These are phyloP conservation scores for Omphalea diandra DNA, from an alignment of 441 rosid genomes.

Conservation along the genomic window DNA sequence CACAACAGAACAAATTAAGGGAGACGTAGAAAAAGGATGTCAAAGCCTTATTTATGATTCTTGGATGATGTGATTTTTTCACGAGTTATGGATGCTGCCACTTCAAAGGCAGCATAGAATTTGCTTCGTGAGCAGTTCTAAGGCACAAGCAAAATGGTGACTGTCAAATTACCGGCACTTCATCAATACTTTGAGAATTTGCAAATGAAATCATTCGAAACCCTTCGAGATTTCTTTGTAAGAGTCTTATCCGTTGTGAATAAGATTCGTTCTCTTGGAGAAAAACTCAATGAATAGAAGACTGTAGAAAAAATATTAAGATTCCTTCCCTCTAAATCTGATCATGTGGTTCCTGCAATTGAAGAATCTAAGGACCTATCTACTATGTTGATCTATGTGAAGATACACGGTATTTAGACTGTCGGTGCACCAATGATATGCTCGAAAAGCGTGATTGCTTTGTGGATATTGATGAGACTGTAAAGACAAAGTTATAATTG, in stretches of 20 bases:
- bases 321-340: not conserved
- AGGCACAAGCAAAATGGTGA: not conserved
- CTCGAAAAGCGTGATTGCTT: too few relatives aligned
- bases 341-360: not conserved
- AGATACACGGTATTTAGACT: too few relatives aligned
- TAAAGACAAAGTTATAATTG: too few relatives aligned
- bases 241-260: not conserved
- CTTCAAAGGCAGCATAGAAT: not conserved
- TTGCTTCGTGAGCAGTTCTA: not conserved
- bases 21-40: too few relatives aligned
- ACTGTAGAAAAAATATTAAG: not conserved
- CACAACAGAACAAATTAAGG: too few relatives aligned
- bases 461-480: too few relatives aligned
- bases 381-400: too few relatives aligned
- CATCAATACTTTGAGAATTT: not conserved
- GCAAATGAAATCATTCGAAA: not conserved
- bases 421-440: too few relatives aligned
- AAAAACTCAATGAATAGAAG: not conserved
- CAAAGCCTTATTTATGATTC: too few relatives aligned
- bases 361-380: not conserved
- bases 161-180: not conserved
- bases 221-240: not conserved
- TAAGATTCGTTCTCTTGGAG: not conserved
- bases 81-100: not conserved
- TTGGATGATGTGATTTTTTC: too few relatives aligned